A percentile compares a stretch with the other conserved stretches of the same genome.
These are phyloP conservation scores for Pyrus hybrid DNA, from an alignment of 331 rosid species.

Conservation along the genomic window DNA sequence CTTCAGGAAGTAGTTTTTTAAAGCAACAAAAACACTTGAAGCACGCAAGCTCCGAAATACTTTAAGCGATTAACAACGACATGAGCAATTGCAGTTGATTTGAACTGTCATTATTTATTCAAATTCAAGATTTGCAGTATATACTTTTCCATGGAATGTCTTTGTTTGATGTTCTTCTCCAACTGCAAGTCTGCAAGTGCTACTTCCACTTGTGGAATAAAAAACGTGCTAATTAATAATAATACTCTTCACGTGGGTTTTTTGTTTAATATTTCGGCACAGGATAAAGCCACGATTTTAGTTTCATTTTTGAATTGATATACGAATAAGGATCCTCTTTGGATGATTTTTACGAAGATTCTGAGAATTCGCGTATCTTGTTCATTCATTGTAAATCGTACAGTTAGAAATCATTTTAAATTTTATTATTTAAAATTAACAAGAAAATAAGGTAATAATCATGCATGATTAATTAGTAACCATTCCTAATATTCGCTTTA, in stretches of 20 bases:
- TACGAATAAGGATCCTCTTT: too few relatives aligned
- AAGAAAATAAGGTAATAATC: too few relatives aligned
- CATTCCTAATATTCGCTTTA: too few relatives aligned
- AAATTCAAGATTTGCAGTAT: too few relatives aligned
- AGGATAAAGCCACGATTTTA: not conserved
- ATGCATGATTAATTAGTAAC: too few relatives aligned
- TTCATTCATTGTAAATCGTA: rapidly evolving
- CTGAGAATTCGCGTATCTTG: rapidly evolving
- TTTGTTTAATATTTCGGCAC: not conserved
- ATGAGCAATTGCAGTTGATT: too few relatives aligned
- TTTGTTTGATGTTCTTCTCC: too few relatives aligned
- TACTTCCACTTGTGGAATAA: not conserved
- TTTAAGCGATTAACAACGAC: not conserved
- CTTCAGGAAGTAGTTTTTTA: not conserved
- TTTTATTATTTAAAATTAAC: too few relatives aligned
- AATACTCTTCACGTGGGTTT: not conserved
- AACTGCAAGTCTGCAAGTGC: not conserved
- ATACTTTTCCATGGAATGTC: too few relatives aligned
- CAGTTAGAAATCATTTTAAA: rapidly evolving
- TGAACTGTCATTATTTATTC: too few relatives aligned
- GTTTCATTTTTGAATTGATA: not conserved
- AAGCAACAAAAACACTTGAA: not conserved
- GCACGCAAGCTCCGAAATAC: not conserved
- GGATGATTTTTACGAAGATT: too few relatives aligned
- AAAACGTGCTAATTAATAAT: not conserved